Evolutionary conservation across 352 stramenopile genomes (phyloP), one percentile per base, ranked within the genome.

Genomic region (Phytophthora kernoviae): DNA sequence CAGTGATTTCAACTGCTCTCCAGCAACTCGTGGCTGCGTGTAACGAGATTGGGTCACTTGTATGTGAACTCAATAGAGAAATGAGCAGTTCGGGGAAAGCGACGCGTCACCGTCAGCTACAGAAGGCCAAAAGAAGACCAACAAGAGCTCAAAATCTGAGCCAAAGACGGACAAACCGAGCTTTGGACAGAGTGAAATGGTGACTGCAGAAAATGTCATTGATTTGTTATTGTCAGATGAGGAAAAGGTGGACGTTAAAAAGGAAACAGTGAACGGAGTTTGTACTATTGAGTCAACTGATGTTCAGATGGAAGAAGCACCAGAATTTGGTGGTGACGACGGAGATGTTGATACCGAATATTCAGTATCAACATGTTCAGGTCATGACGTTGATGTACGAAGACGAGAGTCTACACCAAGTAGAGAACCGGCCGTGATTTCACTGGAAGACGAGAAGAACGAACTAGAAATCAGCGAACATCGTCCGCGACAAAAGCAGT

Each of bases 161-260:
- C 34, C 2, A 55, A 56, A 37, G 54, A 62, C 1, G 55, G 17
- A 15, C 24, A 10, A 17, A 6, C 8, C 0, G 24, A 37, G 0
- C 18, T 17, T 7, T 27, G 48, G 11, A 22, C 21, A 21, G 14
- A 40, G 9, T 9, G 18, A 22, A n/a, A 15, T 24, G 20, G 14
- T 14, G 26, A 18, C 20, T 32, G 3, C 36, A 7, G 50, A 14
- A 43, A 18, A 17, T 36, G 15, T 55, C 7, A 50, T 62, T 37
- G 54, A 62, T 9, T 21, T 62, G 7, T 60, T 30, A 1, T 24
- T 62, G 2, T 62, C 54, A 14, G 54, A 56, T 14, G 54, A 62
- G 1, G 44, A 56, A 18, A 50, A 54, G 10, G 18, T 42, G n/a
- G 24, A 30, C 3, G 33, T 61, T 17, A 57, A 57, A 18, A 26